phyloP scores from a whole-genome alignment of 2,329 filamentous ascomycete genomes.

The Cercospora nicotianae region DNA sequence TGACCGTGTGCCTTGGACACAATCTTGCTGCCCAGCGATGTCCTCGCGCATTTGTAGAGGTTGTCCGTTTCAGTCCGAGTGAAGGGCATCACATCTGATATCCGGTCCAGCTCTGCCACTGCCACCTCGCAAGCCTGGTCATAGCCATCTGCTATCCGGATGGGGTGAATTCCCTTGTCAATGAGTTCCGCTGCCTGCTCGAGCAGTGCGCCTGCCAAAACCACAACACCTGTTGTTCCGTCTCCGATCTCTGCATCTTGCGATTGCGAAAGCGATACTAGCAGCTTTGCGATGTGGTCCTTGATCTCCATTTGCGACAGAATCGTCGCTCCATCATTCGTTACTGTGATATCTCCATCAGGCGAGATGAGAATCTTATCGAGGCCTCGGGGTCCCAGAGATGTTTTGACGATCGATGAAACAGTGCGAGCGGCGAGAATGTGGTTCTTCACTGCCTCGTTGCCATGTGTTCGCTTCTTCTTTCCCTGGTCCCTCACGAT shows the following conservation, averaged over 20 bases:
- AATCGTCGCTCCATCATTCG: conserved; percentile 98
- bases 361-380: conserved; percentile 99
- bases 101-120: conserved; percentile 85
- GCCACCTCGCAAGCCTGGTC: conserved; percentile 97
- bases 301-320: conserved; percentile 96
- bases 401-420: conserved; percentile 95
- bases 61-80: conserved; percentile 76
- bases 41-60: conserved; percentile 91
- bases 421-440: conserved; percentile 96
- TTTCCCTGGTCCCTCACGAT: conserved; percentile 97
- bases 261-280: conserved; percentile 96
- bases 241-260: conserved; percentile 99
- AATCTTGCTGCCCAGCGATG: conserved; percentile 96
- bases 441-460: conserved; percentile 96
- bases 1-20: conserved; percentile 98
- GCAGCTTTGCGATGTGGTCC: conserved; percentile 95
- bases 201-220: conserved; percentile 87
- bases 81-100: conserved; percentile 90
- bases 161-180: conserved; percentile 99
- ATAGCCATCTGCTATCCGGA: conserved; percentile 96
- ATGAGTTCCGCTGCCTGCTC: conserved; percentile 97
- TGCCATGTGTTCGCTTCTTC: conserved; percentile 96
- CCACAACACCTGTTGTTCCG: conserved; percentile 95
- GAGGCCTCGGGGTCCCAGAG: conserved; percentile 88
- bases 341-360: conserved; percentile 98